phyloP scores from a whole-genome alignment of 1,139 yeast genomes.

The Schizosaccharomyces versatilis region DNA sequence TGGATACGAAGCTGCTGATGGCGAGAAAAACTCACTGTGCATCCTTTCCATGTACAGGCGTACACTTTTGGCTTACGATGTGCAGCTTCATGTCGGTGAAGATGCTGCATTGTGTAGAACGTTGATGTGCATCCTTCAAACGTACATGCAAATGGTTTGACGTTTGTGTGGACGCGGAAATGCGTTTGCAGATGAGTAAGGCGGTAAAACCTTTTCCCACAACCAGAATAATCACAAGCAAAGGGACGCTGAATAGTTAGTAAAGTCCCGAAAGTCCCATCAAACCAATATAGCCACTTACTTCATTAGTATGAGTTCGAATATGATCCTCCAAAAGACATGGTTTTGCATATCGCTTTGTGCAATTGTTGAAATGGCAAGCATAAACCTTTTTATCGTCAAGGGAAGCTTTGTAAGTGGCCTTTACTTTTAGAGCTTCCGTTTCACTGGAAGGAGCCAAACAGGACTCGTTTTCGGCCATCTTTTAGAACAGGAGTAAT shows the following conservation, averaged over 20 bases:
- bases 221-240: constrained; percentile 31
- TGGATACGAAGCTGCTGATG: constrained; percentile 66
- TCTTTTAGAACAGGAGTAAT: no score
- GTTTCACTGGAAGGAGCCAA: no score
- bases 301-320: constrained; percentile 1
- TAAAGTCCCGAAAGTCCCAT: not conserved
- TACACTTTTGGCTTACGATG: constrained; percentile 12
- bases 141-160: constrained; percentile 50
- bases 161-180: constrained; percentile 26
- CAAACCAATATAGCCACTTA: not conserved
- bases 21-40: constrained; percentile 47
- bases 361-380: not conserved
- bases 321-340: not conserved
- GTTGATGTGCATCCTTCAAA: constrained; percentile 54
- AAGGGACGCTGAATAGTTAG: constrained; percentile 53
- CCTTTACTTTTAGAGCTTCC: no score
- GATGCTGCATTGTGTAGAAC: constrained; percentile 58
- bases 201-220: constrained; percentile 46
- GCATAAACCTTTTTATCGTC: not conserved
- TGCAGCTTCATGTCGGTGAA: constrained; percentile 40
- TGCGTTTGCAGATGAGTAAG: constrained; percentile 68
- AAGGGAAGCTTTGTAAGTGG: no score
- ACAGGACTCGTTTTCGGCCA: no score
- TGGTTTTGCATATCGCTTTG: not conserved
- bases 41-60: constrained; percentile 38